Evolutionary conservation across 2,329 filamentous ascomycete species (phyloP).

Genomic region (Verruconis gallopava): DNA sequence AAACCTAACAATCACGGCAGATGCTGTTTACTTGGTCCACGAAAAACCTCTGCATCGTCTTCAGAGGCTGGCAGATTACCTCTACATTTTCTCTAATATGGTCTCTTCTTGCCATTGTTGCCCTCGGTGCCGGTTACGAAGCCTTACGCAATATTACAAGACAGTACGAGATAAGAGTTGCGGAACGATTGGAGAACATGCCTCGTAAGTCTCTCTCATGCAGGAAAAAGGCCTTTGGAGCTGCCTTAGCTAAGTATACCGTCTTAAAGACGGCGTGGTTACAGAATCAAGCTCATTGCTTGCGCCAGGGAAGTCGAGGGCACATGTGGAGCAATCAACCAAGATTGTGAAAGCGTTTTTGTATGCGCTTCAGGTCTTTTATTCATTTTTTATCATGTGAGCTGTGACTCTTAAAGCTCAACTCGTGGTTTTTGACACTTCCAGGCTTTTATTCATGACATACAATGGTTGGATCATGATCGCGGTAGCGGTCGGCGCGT

Average conservation of each 20-base stretch:
- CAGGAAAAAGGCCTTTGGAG: no score
- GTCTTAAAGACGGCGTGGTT: slow-evolving; percentile 6
- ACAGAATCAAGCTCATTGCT: slow-evolving; percentile 54
- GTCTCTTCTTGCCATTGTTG: slow-evolving; percentile 70
- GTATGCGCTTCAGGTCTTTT: slow-evolving; percentile 92
- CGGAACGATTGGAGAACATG: slow-evolving; percentile 33
- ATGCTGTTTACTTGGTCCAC: slow-evolving; percentile 99
- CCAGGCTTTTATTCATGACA: slow-evolving; percentile 97
- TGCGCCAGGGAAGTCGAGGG: slow-evolving; percentile 60
- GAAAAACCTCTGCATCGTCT: slow-evolving; percentile 88
- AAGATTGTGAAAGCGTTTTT: slow-evolving; percentile 69
- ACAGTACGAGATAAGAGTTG: slow-evolving; percentile 53
- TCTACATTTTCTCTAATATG: slow-evolving; percentile 61
- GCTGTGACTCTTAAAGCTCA: slow-evolving; percentile 39
- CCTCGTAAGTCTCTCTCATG: slow-evolving; percentile 22
- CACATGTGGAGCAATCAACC: slow-evolving; percentile 49
- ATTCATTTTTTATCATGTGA: slow-evolving; percentile 99
- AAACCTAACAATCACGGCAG: slow-evolving; percentile 31
- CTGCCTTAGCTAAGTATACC: neutral
- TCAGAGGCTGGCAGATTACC: slow-evolving; percentile 77
- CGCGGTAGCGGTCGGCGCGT: slow-evolving; percentile 76
- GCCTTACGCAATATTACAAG: slow-evolving; percentile 65
- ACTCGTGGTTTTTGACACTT: neutral
- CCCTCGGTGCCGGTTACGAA: slow-evolving; percentile 87
- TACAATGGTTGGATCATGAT: slow-evolving; percentile 99